A percentile compares a stretch with the other conserved stretches of the same genome.
Conservation (phyloP, 2,329 filamentous ascomycete genomes). For the Botryotinia convoluta region DNA sequence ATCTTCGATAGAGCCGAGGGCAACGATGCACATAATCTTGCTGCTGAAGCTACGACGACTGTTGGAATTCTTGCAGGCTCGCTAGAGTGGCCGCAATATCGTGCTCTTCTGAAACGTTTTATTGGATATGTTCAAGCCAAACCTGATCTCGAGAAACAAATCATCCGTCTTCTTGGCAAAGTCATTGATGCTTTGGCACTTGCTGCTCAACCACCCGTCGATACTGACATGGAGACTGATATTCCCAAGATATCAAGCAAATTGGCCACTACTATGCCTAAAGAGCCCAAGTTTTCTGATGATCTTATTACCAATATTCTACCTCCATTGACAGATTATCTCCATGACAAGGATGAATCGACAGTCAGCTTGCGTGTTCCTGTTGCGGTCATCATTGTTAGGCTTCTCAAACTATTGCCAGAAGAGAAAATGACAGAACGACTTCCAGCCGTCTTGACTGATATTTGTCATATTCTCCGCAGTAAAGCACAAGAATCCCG, state of each 20-base stretch:
- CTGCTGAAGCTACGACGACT: slow-evolving; percentile 80
- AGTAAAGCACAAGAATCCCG: slow-evolving; percentile 85
- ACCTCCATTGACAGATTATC: slow-evolving; percentile 75
- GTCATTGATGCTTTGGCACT: slow-evolving; percentile 73
- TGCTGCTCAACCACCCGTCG: slow-evolving; percentile 43
- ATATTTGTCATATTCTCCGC: slow-evolving; percentile 88
- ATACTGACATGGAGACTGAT: slow-evolving; percentile 38
- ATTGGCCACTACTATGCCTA: slow-evolving; percentile 65
- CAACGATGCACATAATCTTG: slow-evolving; percentile 77
- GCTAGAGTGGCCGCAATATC: slow-evolving; percentile 88
- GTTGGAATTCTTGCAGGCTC: slow-evolving; percentile 72
- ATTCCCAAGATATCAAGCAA: slow-evolving; percentile 38
- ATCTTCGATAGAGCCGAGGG: slow-evolving; percentile 76
- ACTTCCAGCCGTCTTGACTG: slow-evolving; percentile 80
- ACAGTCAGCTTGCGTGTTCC: slow-evolving; percentile 91
- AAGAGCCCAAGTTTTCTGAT: slow-evolving; percentile 61
- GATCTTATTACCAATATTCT: slow-evolving; percentile 75
- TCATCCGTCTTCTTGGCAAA: slow-evolving; percentile 77
- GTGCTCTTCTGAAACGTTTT: slow-evolving; percentile 79
- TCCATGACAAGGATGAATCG: slow-evolving; percentile 92
- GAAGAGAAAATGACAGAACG: slow-evolving; percentile 68
- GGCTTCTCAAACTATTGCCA: slow-evolving; percentile 79
- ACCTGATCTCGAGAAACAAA: slow-evolving; percentile 78
- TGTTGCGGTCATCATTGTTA: slow-evolving; percentile 83
- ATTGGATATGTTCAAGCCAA: slow-evolving; percentile 78